Evolutionary conservation across 1,284 basidiomycete genomes (phyloP), one percentile per base, ranked within the genome.

Genomic region (Clitocybe nebularis): DNA sequence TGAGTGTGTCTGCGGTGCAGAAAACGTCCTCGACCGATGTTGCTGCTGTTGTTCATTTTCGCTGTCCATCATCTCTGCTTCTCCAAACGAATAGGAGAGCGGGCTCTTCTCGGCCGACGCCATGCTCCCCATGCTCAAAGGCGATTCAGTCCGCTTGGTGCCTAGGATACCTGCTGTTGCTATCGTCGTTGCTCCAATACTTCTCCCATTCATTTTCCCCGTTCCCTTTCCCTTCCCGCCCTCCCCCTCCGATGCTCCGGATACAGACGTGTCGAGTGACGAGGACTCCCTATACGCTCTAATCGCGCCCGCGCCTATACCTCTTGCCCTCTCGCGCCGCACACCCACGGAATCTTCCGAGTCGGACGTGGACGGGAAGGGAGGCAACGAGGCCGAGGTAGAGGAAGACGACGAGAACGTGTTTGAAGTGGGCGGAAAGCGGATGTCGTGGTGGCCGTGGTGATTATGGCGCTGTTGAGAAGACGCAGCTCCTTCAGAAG

Each of bases 231-330:
- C 24, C 24, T 26, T 26, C 24, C n/a, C 24, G 9, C 17, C 32
- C 9, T 24, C 30, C 10, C 23, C 42, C 2, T 24, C 41, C 33
- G 56, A 58, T 34, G 46, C 39, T 17, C 52, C 55, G 29, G 61
- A 63, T 2, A 62, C 50, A 5, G 62, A 64, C 9, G 65, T 66
- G 24, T 48, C 61, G 37, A 63, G 46, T 21, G 63, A 61, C 5
- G 63, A 62, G 29, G 58, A 54, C n/a, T n/a, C n/a, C n/a, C n/a
- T n/a, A n/a, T n/a, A n/a, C n/a, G n/a, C n/a, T n/a, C n/a, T n/a
- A n/a, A n/a, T n/a, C n/a, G n/a, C n/a, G n/a, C n/a, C n/a, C n/a
- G n/a, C 34, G 41, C 34, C 14, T 49, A 35, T 13, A 21, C 8
- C 19, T 29, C 24, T 3, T 14, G 22, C 11, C 14, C 30, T n/a